Evolutionary conservation across 2,329 filamentous ascomycete genomes (phyloP).

Genomic region (Aspergillus melleus): DNA sequence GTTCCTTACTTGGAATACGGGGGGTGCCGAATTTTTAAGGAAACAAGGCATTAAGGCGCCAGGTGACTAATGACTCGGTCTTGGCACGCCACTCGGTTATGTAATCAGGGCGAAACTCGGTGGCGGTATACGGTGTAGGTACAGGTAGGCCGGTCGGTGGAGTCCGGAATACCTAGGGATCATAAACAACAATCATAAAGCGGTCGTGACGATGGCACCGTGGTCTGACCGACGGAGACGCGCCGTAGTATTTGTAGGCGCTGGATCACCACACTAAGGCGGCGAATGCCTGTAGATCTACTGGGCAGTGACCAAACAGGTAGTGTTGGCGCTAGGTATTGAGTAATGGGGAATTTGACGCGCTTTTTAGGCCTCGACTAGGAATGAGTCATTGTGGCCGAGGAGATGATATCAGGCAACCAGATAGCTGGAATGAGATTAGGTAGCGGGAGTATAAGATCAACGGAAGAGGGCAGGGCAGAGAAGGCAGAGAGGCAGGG

Average conservation of each 20-base stretch:
- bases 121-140: slow-evolving; percentile 3
- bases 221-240: slow-evolving; percentile 11
- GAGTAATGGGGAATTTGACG: background rate
- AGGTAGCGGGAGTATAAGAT: background rate
- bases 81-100: slow-evolving; percentile 21
- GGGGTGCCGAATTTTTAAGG: slow-evolving; percentile 30
- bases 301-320: background rate
- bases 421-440: background rate
- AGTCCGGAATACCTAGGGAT: background rate
- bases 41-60: slow-evolving; percentile 27
- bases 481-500: too few species aligned
- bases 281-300: slow-evolving; percentile 2
- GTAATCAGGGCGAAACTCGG: background rate
- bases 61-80: slow-evolving; percentile 19
- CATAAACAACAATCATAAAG: background rate
- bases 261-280: slow-evolving; percentile 2
- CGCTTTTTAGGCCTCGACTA: slow-evolving; percentile 11
- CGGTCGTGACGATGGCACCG: slow-evolving; percentile 10
- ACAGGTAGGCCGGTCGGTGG: too few species aligned
- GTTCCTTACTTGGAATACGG: slow-evolving; percentile 19
- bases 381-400: slow-evolving; percentile 11
- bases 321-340: background rate
- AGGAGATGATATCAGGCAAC: slow-evolving; percentile 13
- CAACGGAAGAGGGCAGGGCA: background rate
- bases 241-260: slow-evolving; percentile 11